These are phyloP conservation scores for Auxenochlorella pyrenoidosa DNA, from an alignment of 139 green algal species.

Conservation along the genomic window DNA sequence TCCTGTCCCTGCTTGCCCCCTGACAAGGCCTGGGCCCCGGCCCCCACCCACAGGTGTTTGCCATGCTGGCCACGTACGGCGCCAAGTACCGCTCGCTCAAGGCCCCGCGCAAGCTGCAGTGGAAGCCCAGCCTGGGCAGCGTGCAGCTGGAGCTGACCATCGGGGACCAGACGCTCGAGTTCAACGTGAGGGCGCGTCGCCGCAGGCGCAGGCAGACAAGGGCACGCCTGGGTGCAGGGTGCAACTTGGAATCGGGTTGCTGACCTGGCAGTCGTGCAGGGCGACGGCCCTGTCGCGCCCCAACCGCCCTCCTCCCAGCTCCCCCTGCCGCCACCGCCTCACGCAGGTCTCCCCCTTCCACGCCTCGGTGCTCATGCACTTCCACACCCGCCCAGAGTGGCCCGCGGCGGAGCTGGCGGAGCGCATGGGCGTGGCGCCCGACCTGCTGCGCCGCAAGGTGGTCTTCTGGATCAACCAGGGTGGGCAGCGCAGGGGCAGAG, in stretches of 20 bases:
- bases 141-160: slow-evolving; percentile 81
- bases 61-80: slow-evolving; percentile 54
- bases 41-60: neutral
- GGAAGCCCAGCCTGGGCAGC: slow-evolving; percentile 75
- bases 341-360: slow-evolving; percentile 74
- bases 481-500: neutral
- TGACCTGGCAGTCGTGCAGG: neutral
- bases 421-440: slow-evolving; percentile 59
- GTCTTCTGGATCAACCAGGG: slow-evolving; percentile 93
- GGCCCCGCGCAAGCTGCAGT: slow-evolving; percentile 89
- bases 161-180: slow-evolving; percentile 49
- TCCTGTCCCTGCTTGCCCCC: neutral
- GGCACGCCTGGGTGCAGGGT: neutral
- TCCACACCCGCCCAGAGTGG: slow-evolving; percentile 58
- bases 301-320: neutral
- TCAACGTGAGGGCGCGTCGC: slow-evolving; percentile 44
- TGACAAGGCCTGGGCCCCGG: neutral
- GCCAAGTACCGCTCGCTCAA: slow-evolving; percentile 81
- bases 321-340: neutral
- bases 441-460: slow-evolving; percentile 67
- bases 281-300: neutral
- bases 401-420: slow-evolving; percentile 59
- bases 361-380: slow-evolving; percentile 84
- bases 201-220: neutral
- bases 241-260: neutral